Percentiles rank a stretch among this genome's conserved stretches.
These are phyloP conservation scores for Caloboletus firmus DNA, from an alignment of 1,284 basidiomycete genomes.

Conservation along the genomic window DNA sequence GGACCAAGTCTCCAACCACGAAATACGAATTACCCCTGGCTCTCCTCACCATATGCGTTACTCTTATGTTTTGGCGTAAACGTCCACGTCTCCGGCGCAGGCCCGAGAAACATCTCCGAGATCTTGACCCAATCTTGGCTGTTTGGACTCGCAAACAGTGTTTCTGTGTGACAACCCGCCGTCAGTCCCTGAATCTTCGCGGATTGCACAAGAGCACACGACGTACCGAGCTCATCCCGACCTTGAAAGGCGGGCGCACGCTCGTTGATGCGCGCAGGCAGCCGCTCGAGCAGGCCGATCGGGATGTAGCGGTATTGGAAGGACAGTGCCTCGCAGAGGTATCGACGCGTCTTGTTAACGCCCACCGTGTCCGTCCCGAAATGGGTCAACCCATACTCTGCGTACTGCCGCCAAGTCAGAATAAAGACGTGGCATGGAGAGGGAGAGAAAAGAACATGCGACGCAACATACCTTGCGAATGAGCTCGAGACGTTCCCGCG, in stretches of 20 bases:
- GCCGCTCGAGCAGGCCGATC: slow-evolving; percentile 85
- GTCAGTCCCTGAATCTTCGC: background rate
- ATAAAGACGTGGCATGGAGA: background rate
- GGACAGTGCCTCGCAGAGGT: slow-evolving; percentile 91
- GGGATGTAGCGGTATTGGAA: slow-evolving; percentile 97
- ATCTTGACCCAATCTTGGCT: slow-evolving; percentile 95
- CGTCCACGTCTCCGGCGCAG: slow-evolving; percentile 61
- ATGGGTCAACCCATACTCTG: slow-evolving; percentile 78
- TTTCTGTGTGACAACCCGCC: slow-evolving; percentile 51
- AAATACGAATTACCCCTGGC: slow-evolving; percentile 36
- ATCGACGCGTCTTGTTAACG: slow-evolving; percentile 90
- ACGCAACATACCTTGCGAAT: slow-evolving; percentile 66
- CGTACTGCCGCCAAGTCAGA: slow-evolving; percentile 50
- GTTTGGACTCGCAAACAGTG: slow-evolving; percentile 78
- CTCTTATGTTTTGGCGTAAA: slow-evolving; percentile 80
- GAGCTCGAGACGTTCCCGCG: slow-evolving; percentile 86
- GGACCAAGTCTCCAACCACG: too few species aligned
- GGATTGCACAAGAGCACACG: too few species aligned
- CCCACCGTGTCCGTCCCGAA: slow-evolving; percentile 93
- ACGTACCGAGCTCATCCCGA: slow-evolving; percentile 79
- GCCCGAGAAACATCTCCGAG: slow-evolving; percentile 90
- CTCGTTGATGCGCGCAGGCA: slow-evolving; percentile 87
- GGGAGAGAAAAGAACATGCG: background rate
- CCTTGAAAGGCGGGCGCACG: slow-evolving; percentile 85
- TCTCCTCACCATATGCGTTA: slow-evolving; percentile 63